A percentile compares a stretch with the other conserved stretches of the same genome.
Conservation (phyloP, 495 filamentous ascomycete genomes). For the Cercophora newfieldiana region DNA sequence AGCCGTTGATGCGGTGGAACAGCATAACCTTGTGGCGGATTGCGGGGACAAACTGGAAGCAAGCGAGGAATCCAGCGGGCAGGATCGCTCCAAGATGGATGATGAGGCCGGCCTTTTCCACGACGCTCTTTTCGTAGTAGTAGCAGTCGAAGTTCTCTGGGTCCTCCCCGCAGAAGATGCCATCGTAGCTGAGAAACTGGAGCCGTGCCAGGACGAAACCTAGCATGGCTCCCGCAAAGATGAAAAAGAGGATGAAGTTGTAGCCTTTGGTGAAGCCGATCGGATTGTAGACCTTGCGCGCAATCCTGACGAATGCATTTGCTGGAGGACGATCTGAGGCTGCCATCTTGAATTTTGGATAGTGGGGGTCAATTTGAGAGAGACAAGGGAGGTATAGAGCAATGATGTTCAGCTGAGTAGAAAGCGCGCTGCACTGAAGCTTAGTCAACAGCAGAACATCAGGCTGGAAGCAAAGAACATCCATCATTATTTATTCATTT, state of each 20-base stretch:
- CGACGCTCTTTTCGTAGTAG: conserved; percentile 36
- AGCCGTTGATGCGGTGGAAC: conserved; percentile 57
- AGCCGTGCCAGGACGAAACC: conserved; percentile 41
- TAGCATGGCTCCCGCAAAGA: conserved; percentile 36
- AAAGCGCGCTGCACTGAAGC: too few species aligned
- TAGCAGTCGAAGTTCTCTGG: conserved; percentile 50
- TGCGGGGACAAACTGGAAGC: conserved; percentile 53
- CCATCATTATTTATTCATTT: too few species aligned
- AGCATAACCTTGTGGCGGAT: conserved; percentile 48
- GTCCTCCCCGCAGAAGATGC: conserved; percentile 20
- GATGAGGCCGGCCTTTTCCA: conserved; percentile 43
- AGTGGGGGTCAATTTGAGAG: not conserved
- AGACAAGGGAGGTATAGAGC: too few species aligned
- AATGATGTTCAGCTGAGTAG: too few species aligned
- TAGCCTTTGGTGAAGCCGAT: conserved; percentile 41
- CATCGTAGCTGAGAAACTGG: conserved; percentile 37
- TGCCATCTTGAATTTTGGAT: not conserved
- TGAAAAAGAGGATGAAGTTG: conserved; percentile 42
- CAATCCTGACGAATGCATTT: conserved; percentile 5
- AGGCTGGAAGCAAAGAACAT: too few species aligned
- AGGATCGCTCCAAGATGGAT: conserved; percentile 51
- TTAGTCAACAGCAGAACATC: too few species aligned
- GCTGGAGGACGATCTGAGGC: conserved; percentile 1
- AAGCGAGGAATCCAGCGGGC: conserved; percentile 48
- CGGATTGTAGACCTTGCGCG: conserved; percentile 26